Evolutionary conservation across 129 eudicot species (phyloP).

Genomic region (Flaveria trinervia): DNA sequence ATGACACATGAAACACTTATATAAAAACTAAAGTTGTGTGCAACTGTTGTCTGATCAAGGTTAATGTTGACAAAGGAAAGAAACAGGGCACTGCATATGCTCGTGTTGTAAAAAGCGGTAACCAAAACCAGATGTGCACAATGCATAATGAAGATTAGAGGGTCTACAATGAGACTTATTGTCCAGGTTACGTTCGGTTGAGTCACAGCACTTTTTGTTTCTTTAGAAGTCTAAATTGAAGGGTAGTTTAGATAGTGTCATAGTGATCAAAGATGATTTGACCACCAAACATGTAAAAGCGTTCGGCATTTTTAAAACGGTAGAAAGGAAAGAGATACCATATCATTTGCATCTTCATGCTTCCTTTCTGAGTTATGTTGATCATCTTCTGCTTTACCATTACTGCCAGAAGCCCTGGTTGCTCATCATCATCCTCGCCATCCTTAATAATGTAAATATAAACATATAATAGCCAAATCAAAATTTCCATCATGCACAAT

Average conservation of each 20-base stretch:
- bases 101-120: too few relatives aligned
- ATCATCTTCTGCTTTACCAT: constrained; percentile 31
- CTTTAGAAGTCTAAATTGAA: neutral
- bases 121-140: too few relatives aligned
- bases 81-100: too few relatives aligned
- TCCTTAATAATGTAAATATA: constrained; percentile 2
- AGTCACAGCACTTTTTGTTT: neutral
- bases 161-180: neutral
- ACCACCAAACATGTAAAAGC: neutral
- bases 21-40: too few relatives aligned
- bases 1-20: neutral
- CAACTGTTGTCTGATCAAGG: too few relatives aligned
- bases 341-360: constrained; percentile 35
- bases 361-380: constrained; percentile 20
- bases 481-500: neutral
- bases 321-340: constrained; percentile 30
- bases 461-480: constrained; percentile 18
- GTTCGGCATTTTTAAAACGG: neutral
- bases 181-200: neutral
- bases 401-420: constrained; percentile 10
- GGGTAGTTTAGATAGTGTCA: neutral
- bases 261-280: neutral
- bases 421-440: constrained; percentile 13
- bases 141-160: neutral
- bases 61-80: too few relatives aligned